A percentile compares a stretch with the other conserved stretches of the same genome.
Conservation (phyloP, 345 rosid species). For the Bruguiera parviflora region DNA sequence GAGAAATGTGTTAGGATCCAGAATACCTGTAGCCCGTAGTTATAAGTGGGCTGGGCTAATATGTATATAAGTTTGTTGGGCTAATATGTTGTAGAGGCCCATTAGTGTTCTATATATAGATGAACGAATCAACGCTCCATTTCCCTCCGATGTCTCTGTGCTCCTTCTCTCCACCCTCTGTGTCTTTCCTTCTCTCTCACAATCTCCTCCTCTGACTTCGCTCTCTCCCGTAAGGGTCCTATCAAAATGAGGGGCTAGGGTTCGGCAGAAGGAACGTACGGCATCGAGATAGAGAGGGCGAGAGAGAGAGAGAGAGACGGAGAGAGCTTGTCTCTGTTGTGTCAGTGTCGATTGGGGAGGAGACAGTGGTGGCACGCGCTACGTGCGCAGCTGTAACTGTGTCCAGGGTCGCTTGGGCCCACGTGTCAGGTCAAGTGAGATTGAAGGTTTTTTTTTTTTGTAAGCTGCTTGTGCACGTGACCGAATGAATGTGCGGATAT, state of each 20-base stretch:
- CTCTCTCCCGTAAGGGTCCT: too few relatives aligned
- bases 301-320: not conserved
- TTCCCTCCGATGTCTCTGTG: too few relatives aligned
- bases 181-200: too few relatives aligned
- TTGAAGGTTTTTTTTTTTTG: not conserved
- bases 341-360: not conserved
- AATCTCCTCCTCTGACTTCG: too few relatives aligned
- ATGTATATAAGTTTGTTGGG: too few relatives aligned
- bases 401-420: not conserved
- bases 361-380: conserved; percentile 4
- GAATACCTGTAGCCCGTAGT: too few relatives aligned
- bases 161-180: too few relatives aligned
- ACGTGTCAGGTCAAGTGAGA: not conserved
- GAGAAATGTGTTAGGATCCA: too few relatives aligned
- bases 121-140: too few relatives aligned
- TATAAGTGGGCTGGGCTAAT: too few relatives aligned
- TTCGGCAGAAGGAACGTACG: conserved; percentile 1
- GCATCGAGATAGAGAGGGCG: not conserved
- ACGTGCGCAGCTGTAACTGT: not conserved
- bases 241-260: conserved; percentile 25
- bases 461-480: not conserved
- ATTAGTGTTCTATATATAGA: too few relatives aligned
- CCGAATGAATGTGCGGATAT: not conserved
- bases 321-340: not conserved
- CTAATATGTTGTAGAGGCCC: too few relatives aligned